These are phyloP conservation scores for Penicillium roqueforti DNA, from an alignment of 495 filamentous ascomycete genomes.

Conservation along the genomic window DNA sequence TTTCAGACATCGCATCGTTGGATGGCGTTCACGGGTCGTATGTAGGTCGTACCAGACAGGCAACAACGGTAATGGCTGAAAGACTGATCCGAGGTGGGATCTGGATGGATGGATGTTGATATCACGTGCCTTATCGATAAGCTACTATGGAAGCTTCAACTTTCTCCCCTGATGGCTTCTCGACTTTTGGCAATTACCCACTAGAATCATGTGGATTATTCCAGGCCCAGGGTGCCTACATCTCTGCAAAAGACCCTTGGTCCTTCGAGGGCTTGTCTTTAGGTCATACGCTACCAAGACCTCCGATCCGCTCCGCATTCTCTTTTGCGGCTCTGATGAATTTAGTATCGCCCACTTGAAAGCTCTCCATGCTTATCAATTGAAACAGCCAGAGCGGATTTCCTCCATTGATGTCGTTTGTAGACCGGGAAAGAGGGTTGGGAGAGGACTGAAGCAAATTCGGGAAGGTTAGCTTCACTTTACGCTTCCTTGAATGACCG, in stretches of 20 bases:
- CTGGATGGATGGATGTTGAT: slow-evolving; percentile 26
- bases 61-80: not conserved
- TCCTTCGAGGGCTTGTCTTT: slow-evolving; percentile 8
- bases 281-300: slow-evolving; percentile 33
- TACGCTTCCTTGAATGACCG: not conserved
- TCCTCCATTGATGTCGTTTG: slow-evolving; percentile 85
- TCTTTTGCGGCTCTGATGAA: slow-evolving; percentile 93
- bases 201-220: slow-evolving; percentile 6
- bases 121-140: slow-evolving; percentile 44
- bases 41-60: slow-evolving; percentile 1
- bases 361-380: slow-evolving; percentile 61
- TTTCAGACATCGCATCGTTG: slow-evolving; percentile 41
- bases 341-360: slow-evolving; percentile 80
- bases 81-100: not conserved
- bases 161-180: not conserved
- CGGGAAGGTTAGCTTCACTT: slow-evolving; percentile 56
- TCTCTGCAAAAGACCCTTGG: slow-evolving; percentile 14
- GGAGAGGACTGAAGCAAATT: slow-evolving; percentile 67
- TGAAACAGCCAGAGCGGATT: slow-evolving; percentile 53
- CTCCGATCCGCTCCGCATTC: slow-evolving; percentile 70
- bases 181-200: not conserved
- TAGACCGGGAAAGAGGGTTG: slow-evolving; percentile 67
- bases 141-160: slow-evolving; percentile 13
- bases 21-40: too few relatives aligned
- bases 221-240: slow-evolving; percentile 8